These are phyloP conservation scores for Candida morakotiae DNA, from an alignment of 805 yeast genomes.

Conservation along the genomic window DNA sequence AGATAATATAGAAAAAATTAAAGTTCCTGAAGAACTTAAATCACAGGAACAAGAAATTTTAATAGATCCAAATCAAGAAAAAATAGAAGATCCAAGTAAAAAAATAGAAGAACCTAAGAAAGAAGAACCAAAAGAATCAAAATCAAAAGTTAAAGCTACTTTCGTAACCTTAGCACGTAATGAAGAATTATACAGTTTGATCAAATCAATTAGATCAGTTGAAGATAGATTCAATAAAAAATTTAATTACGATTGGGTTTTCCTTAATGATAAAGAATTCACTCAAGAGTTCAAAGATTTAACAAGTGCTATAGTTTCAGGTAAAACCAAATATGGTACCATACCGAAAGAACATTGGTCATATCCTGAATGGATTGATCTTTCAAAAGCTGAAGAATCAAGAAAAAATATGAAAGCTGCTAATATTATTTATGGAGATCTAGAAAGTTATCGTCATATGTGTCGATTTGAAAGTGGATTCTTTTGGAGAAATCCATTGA, in stretches of 20 bases:
- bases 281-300: slow-evolving; percentile 72
- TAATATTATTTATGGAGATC: slow-evolving; percentile 68
- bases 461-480: slow-evolving; percentile 90
- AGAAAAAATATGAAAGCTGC: slow-evolving; percentile 72
- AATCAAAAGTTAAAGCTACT: slow-evolving; percentile 23
- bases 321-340: slow-evolving; percentile 70
- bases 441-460: slow-evolving; percentile 84
- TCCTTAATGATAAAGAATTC: slow-evolving; percentile 84
- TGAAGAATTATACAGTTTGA: slow-evolving; percentile 72
- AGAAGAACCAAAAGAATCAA: neutral
- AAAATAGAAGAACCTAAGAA: neutral
- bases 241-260: slow-evolving; percentile 91
- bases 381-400: slow-evolving; percentile 60
- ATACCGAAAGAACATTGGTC: slow-evolving; percentile 88
- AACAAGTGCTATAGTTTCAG: slow-evolving; percentile 68
- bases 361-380: slow-evolving; percentile 80
- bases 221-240: slow-evolving; percentile 87
- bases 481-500: slow-evolving; percentile 72
- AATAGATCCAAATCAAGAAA: slow-evolving; percentile 2
- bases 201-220: slow-evolving; percentile 64
- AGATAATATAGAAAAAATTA: neutral
- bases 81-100: neutral
- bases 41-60: neutral
- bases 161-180: slow-evolving; percentile 82
- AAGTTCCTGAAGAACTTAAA: slow-evolving; percentile 3